Conservation (phyloP, 1,284 basidiomycete species). For the Boletus subluridellus region DNA sequence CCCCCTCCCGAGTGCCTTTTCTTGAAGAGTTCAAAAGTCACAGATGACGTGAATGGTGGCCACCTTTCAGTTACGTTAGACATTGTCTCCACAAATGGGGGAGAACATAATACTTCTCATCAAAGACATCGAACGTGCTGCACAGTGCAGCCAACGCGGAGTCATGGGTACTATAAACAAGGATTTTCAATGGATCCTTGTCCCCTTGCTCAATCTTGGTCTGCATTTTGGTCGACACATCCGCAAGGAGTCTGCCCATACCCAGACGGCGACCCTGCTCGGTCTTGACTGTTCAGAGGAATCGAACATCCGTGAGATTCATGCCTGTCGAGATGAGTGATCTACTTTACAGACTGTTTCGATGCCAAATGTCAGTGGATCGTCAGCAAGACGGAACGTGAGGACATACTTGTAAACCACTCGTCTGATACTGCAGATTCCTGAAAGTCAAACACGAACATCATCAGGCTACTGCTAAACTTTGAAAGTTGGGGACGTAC, state of each 20-base stretch:
- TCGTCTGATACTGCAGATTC: conserved; percentile 73
- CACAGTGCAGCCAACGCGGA: conserved; percentile 69
- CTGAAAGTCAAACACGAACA: conserved; percentile 34
- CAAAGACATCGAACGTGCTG: conserved; percentile 71
- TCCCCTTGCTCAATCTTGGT: conserved; percentile 46
- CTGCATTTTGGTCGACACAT: conserved; percentile 61
- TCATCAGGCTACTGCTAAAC: not conserved
- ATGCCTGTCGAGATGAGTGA: not conserved
- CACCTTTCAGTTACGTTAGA: conserved; percentile 45
- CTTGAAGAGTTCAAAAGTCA: conserved; percentile 73
- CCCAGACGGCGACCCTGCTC: conserved; percentile 74
- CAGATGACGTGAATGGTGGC: conserved; percentile 70
- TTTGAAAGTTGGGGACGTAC: conserved; percentile 39
- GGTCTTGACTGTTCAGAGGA: conserved; percentile 52
- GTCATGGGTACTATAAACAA: conserved; percentile 75
- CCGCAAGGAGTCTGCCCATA: conserved; percentile 70
- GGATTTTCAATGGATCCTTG: conserved; percentile 53
- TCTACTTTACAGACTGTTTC: conserved; percentile 27
- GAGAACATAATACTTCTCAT: conserved; percentile 51
- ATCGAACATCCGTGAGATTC: conserved; percentile 4
- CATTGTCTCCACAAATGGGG: not conserved
- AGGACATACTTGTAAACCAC: conserved; percentile 66
- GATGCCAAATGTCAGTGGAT: not conserved
- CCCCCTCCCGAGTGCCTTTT: conserved; percentile 19
- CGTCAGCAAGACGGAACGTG: not conserved